phyloP scores from a whole-genome alignment of 768 basidiomycete species.

The Mycena galericulata region DNA sequence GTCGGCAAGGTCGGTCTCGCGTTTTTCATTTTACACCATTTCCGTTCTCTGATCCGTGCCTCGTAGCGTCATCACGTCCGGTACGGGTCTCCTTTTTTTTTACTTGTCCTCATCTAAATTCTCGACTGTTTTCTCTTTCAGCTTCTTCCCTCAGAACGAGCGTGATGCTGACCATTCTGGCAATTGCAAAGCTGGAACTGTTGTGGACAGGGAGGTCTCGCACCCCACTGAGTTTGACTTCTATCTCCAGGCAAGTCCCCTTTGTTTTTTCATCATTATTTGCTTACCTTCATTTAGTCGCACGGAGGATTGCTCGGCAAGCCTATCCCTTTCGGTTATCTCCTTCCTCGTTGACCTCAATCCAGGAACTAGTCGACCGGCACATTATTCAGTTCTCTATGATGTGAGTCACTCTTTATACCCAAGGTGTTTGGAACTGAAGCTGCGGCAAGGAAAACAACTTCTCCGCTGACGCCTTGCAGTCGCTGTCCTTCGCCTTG shows the following conservation, averaged over 20 bases:
- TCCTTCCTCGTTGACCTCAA: neutral
- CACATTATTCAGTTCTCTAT: slow-evolving; percentile 39
- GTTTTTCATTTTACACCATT: neutral
- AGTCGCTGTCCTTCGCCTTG: slow-evolving; percentile 75
- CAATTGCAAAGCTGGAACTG: slow-evolving; percentile 69
- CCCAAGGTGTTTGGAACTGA: neutral
- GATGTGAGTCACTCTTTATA: slow-evolving; percentile 37
- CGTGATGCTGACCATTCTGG: slow-evolving; percentile 62
- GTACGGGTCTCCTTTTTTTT: slow-evolving; percentile 47
- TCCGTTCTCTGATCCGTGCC: neutral
- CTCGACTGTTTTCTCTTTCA: neutral
- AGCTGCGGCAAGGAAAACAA: slow-evolving; percentile 49
- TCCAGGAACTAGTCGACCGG: slow-evolving; percentile 53
- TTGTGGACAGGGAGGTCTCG: slow-evolving; percentile 65
- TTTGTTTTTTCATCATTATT: too few relatives aligned
- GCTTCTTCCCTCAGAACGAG: slow-evolving; percentile 61
- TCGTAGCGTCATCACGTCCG: slow-evolving; percentile 28
- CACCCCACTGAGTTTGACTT: slow-evolving; percentile 70
- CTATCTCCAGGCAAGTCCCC: slow-evolving; percentile 59
- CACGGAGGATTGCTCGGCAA: slow-evolving; percentile 68
- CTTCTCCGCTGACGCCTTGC: slow-evolving; percentile 70
- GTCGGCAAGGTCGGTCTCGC: slow-evolving; percentile 16
- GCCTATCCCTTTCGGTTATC: neutral
- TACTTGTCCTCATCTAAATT: neutral
- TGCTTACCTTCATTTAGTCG: too few relatives aligned